A percentile compares a stretch with the other conserved stretches of the same genome.
phyloP scores from a whole-genome alignment of 2,329 filamentous ascomycete species.

The Stachybotrys chartarum region DNA sequence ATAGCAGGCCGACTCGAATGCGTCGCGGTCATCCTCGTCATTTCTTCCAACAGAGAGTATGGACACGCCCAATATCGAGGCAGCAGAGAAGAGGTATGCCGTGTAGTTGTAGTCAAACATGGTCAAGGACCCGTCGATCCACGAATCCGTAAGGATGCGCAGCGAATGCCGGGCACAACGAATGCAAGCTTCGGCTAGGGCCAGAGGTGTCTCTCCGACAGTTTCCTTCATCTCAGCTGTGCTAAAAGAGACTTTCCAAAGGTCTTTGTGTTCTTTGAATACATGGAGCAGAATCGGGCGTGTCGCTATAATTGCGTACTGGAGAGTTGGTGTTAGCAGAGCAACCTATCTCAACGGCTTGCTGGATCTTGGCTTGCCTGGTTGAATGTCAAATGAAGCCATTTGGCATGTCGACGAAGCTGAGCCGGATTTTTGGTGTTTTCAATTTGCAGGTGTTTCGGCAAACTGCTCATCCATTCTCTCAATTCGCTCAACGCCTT shows the following conservation, averaged over 20 bases:
- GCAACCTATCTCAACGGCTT: no score
- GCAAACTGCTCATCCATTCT: slow-evolving; percentile 21
- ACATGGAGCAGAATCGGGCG: slow-evolving; percentile 26
- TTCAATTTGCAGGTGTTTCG: slow-evolving; percentile 21
- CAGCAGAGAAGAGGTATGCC: slow-evolving; percentile 38
- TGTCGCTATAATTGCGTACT: slow-evolving; percentile 25
- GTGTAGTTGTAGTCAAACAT: slow-evolving; percentile 40
- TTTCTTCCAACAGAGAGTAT: slow-evolving; percentile 24
- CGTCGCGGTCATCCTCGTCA: slow-evolving; percentile 27
- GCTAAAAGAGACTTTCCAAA: slow-evolving; percentile 12
- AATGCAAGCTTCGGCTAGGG: slow-evolving; percentile 35
- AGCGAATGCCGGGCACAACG: slow-evolving; percentile 36
- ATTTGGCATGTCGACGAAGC: slow-evolving; percentile 18
- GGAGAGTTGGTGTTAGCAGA: neutral
- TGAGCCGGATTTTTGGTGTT: slow-evolving; percentile 9
- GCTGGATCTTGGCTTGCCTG: slow-evolving; percentile 9
- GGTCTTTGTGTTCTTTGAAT: slow-evolving; percentile 19
- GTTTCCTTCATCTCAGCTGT: slow-evolving; percentile 7
- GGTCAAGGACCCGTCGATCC: slow-evolving; percentile 38
- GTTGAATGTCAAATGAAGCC: slow-evolving; percentile 26
- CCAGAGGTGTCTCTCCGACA: slow-evolving; percentile 23
- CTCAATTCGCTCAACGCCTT: slow-evolving; percentile 20
- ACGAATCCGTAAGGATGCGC: slow-evolving; percentile 31
- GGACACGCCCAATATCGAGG: slow-evolving; percentile 35
- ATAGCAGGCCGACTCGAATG: slow-evolving; percentile 28